Evolutionary conservation across 495 filamentous ascomycete species (phyloP).

Genomic region (Sordaria brevicollis): DNA sequence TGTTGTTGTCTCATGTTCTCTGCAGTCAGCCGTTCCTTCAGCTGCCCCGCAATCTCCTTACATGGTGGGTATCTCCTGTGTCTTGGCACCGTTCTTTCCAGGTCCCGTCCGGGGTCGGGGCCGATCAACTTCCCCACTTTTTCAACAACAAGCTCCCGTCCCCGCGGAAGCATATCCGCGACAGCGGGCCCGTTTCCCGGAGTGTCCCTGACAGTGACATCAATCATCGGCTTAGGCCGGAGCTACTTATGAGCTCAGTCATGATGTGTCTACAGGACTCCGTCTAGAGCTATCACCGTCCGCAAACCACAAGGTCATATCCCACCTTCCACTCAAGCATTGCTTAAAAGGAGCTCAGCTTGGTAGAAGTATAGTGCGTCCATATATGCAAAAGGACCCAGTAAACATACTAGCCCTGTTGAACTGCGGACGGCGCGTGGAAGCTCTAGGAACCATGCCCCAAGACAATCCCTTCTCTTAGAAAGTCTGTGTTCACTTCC

Average conservation of each 20-base stretch:
- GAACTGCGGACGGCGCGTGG: background rate
- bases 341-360: background rate
- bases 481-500: conserved; percentile 8
- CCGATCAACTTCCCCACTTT: background rate
- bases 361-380: background rate
- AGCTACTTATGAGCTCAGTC: background rate
- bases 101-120: background rate
- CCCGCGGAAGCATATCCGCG: background rate
- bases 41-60: background rate
- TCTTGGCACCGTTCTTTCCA: background rate
- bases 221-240: background rate
- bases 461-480: background rate
- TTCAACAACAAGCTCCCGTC: background rate
- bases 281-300: background rate
- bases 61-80: background rate
- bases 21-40: background rate
- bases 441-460: background rate
- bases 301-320: background rate
- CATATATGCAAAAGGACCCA: background rate
- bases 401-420: background rate
- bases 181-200: background rate
- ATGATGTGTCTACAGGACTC: background rate
- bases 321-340: background rate
- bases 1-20: background rate
- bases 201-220: background rate